Conservation (phyloP, 345 rosid species). For the Psidium friedrichsthalianum region DNA sequence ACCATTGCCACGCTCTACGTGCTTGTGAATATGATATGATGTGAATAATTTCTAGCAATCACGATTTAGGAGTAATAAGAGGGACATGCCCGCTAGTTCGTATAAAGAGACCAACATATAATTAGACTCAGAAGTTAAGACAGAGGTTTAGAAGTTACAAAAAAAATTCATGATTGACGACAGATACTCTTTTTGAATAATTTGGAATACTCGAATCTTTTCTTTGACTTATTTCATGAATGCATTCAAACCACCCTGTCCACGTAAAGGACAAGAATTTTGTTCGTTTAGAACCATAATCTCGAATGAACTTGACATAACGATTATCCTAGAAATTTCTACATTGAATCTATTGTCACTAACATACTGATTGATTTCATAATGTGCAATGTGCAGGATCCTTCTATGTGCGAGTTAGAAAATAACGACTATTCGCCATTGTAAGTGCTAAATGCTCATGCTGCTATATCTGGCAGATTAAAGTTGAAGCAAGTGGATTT, state of each 20-base stretch:
- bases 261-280: not conserved
- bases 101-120: not conserved
- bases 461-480: not conserved
- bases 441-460: not conserved
- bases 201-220: not conserved
- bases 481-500: not conserved
- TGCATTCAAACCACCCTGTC: not conserved
- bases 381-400: not conserved
- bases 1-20: no score
- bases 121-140: not conserved
- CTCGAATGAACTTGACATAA: not conserved
- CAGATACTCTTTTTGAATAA: not conserved
- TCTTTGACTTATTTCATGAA: not conserved
- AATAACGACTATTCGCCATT: not conserved
- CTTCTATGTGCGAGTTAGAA: not conserved
- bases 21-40: no score
- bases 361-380: not conserved
- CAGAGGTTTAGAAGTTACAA: not conserved
- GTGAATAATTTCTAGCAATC: no score
- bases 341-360: not conserved
- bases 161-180: not conserved
- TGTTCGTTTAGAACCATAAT: not conserved
- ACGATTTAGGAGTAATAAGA: not conserved
- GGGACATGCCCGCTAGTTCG: not conserved
- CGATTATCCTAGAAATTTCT: not conserved